Percentiles rank a stretch among this genome's conserved stretches.
phyloP scores from a whole-genome alignment of 768 basidiomycete species.

The Solioccasus polychromus region DNA sequence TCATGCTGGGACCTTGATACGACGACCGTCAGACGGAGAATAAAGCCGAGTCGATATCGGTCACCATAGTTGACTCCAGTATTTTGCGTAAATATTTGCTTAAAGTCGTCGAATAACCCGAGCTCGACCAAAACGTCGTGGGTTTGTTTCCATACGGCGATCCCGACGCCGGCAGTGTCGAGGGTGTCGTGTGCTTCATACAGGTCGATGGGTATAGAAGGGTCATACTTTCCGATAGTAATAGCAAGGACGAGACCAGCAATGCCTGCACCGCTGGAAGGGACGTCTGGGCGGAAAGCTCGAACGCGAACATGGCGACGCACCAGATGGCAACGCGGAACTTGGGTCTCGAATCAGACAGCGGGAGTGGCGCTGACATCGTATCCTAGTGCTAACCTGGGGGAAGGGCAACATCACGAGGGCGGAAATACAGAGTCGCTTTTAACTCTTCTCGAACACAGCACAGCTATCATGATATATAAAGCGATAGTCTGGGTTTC shows the following conservation, averaged over 20 bases:
- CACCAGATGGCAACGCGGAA: too few species aligned
- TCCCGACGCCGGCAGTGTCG: conserved; percentile 39
- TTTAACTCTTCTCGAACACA: too few species aligned
- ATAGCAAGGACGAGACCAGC: conserved; percentile 43
- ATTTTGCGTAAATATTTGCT: conserved; percentile 9
- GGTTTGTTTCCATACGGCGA: conserved; percentile 46
- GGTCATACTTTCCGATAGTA: conserved; percentile 34
- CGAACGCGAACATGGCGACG: too few species aligned
- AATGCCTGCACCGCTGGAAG: conserved; percentile 44
- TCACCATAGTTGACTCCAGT: conserved; percentile 14
- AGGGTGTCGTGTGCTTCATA: conserved; percentile 47
- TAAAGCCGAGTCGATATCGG: too few species aligned
- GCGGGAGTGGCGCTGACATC: too few species aligned
- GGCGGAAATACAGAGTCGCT: too few species aligned
- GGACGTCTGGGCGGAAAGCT: too few species aligned
- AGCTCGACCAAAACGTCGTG: conserved; percentile 44
- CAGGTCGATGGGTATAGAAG: conserved; percentile 36
- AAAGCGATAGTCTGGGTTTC: too few species aligned
- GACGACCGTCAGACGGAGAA: background rate
- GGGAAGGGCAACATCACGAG: too few species aligned
- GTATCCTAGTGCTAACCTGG: too few species aligned
- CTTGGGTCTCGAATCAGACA: too few species aligned
- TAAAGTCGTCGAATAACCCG: conserved; percentile 38
- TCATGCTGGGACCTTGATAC: background rate
- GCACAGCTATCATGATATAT: too few species aligned